Evolutionary conservation across 352 stramenopile genomes (phyloP).

Genomic region (Elongisporangium senticosum): DNA sequence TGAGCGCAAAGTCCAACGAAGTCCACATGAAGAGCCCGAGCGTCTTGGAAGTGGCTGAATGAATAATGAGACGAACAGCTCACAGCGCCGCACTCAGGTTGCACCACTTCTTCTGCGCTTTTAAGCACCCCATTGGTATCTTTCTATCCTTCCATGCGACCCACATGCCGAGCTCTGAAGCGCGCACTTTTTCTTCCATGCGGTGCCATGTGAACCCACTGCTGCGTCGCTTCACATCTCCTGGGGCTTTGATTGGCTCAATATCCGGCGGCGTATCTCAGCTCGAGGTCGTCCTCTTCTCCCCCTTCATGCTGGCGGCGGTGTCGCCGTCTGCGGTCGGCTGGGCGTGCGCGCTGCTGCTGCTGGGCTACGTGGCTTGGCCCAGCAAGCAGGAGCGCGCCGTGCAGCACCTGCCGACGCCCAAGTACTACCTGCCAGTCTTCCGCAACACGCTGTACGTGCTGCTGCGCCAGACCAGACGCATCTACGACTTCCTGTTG

Average conservation of each 20-base stretch:
- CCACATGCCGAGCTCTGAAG: too few relatives aligned
- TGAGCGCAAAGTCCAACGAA: not conserved
- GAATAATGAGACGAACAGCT: not conserved
- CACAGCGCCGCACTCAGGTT: not conserved
- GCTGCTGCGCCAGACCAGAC: conserved; percentile 31
- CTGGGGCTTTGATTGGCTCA: not conserved
- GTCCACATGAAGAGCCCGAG: not conserved
- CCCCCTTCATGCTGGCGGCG: not conserved
- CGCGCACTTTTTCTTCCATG: too few relatives aligned
- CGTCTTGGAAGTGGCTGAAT: not conserved
- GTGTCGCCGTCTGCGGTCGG: not conserved
- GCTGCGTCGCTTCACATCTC: not conserved
- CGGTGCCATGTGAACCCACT: not conserved
- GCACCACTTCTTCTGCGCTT: not conserved
- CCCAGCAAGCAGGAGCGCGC: conserved; percentile 20
- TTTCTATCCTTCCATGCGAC: not conserved
- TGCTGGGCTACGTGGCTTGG: conserved; percentile 19
- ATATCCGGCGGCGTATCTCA: not conserved
- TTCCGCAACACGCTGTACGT: conserved; percentile 49
- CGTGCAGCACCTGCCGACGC: conserved; percentile 19
- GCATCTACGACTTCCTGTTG: conserved; percentile 54
- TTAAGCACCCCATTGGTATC: not conserved
- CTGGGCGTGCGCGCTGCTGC: conserved; percentile 7
- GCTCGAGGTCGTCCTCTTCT: not conserved
- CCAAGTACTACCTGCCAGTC: conserved; percentile 30